Evolutionary conservation across 139 green algal species (phyloP).

Genomic region (Pseudopediastrum boryanum): DNA sequence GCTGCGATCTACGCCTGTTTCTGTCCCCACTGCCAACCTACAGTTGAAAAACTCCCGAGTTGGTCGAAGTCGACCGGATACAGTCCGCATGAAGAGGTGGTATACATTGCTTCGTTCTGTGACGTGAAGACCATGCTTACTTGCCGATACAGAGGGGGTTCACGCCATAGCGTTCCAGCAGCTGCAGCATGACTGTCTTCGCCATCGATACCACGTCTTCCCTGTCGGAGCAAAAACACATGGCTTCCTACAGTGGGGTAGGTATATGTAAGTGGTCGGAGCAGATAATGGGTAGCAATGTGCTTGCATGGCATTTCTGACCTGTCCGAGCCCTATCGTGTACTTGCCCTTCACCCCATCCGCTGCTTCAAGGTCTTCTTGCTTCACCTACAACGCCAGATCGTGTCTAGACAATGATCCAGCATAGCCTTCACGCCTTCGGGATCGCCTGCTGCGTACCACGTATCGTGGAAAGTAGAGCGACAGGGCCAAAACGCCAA

Average conservation of each 20-base stretch:
- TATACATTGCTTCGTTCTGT: too few relatives aligned
- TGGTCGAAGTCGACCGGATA: too few relatives aligned
- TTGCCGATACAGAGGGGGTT: conserved; percentile 32
- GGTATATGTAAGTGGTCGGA: neutral
- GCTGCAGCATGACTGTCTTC: conserved; percentile 63
- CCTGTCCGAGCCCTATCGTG: conserved; percentile 83
- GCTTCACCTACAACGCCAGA: neutral
- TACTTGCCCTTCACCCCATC: conserved; percentile 87
- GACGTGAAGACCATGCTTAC: conserved; percentile 16
- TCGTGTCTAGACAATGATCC: neutral
- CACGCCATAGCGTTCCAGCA: conserved; percentile 67
- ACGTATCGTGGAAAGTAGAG: conserved; percentile 68
- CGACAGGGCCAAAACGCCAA: conserved; percentile 59
- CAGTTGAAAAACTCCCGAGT: too few relatives aligned
- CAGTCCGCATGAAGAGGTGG: too few relatives aligned
- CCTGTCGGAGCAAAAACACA: conserved; percentile 74
- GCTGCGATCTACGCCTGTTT: conserved; percentile 74
- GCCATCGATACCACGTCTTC: conserved; percentile 84
- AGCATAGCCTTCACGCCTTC: neutral
- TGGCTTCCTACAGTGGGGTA: conserved; percentile 53
- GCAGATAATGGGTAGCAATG: neutral
- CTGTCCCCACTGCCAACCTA: conserved; percentile 82
- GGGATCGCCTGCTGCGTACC: conserved; percentile 19
- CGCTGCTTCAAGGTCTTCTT: conserved; percentile 59
- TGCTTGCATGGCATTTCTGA: neutral